Evolutionary conservation across 805 yeast genomes (phyloP).

Genomic region (Candida succiphila): DNA sequence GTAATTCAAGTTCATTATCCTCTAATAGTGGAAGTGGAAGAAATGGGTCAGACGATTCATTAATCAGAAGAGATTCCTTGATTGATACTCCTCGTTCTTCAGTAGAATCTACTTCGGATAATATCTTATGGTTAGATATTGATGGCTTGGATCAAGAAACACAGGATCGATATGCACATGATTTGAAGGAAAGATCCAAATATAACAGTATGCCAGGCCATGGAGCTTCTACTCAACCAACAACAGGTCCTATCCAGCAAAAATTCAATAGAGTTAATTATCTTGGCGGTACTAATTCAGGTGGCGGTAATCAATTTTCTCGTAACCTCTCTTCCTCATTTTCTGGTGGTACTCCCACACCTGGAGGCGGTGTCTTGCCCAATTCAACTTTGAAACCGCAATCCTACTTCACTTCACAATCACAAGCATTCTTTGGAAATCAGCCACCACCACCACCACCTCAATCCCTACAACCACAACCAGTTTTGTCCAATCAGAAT

Average conservation of each 20-base stretch:
- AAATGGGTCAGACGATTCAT: not conserved
- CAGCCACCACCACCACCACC: not conserved
- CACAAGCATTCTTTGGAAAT: not conserved
- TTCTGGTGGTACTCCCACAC: too few species aligned
- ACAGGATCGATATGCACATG: slow-evolving; percentile 10
- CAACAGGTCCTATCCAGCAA: too few species aligned
- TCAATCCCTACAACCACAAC: not conserved
- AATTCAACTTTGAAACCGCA: not conserved
- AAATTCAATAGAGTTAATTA: too few species aligned
- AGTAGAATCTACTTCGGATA: not conserved
- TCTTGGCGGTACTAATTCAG: too few species aligned
- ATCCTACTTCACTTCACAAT: too few species aligned
- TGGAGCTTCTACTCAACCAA: too few species aligned
- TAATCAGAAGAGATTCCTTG: not conserved
- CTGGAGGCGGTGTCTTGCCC: not conserved
- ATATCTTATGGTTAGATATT: slow-evolving; percentile 6
- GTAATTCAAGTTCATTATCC: slow-evolving; percentile 7
- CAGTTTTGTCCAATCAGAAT: not conserved
- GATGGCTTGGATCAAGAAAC: slow-evolving; percentile 12
- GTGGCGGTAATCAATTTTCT: too few species aligned
- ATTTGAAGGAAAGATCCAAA: slow-evolving; percentile 5
- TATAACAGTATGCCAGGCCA: too few species aligned
- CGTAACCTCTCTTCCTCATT: too few species aligned
- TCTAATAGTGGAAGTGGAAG: slow-evolving; percentile 3
- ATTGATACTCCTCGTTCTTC: slow-evolving; percentile 10